Conservation (phyloP, 2,329 filamentous ascomycete species). For the Neonectria ditissima region DNA sequence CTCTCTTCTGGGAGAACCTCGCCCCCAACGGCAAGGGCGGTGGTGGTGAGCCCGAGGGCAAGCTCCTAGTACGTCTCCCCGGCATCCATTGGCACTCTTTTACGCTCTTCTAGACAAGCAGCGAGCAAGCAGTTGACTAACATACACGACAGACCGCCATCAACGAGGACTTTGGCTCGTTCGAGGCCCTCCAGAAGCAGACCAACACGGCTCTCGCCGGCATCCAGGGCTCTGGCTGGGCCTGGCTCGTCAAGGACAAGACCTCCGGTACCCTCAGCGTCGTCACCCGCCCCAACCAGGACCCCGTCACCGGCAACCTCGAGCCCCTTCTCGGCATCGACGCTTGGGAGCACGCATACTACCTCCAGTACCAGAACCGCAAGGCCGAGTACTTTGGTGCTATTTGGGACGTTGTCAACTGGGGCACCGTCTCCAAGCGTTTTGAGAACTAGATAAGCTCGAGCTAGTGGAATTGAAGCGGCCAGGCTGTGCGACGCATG, state of each 20-base stretch:
- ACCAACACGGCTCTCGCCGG: constrained; percentile 77
- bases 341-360: constrained; percentile 97
- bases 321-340: constrained; percentile 88
- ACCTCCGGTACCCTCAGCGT: constrained; percentile 71
- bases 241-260: constrained; percentile 84
- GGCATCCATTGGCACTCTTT: constrained; percentile 20
- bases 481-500: background rate
- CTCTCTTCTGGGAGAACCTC: constrained; percentile 87
- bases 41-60: constrained; percentile 70
- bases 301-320: constrained; percentile 86
- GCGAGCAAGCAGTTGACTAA: background rate
- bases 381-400: constrained; percentile 96
- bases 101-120: background rate
- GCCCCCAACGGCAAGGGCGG: constrained; percentile 72
- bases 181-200: constrained; percentile 72
- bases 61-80: constrained; percentile 64
- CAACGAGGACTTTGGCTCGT: constrained; percentile 74
- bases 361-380: constrained; percentile 95
- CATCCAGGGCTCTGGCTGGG: constrained; percentile 91
- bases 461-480: constrained; percentile 6
- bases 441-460: constrained; percentile 62
- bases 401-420: constrained; percentile 96
- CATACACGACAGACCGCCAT: constrained; percentile 64
- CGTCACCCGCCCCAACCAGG: constrained; percentile 85
- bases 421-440: constrained; percentile 87